Evolutionary conservation across 1,139 yeast species (phyloP).

Genomic region (Nakaseomyces kungkrabaensis): DNA sequence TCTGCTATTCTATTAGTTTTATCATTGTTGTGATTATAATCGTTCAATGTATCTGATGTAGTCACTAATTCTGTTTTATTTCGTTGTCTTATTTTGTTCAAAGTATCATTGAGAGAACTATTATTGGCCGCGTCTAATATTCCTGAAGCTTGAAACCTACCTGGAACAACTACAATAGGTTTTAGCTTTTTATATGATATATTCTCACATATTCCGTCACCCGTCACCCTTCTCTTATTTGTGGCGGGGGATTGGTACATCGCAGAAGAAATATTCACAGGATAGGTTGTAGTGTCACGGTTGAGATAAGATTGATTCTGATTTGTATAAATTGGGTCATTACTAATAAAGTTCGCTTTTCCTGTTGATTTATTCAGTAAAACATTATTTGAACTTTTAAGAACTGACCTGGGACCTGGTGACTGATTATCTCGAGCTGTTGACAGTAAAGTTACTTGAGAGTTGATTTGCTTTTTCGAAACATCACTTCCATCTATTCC

Average conservation of each 20-base stretch:
- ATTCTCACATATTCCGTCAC: neutral
- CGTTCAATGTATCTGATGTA: neutral
- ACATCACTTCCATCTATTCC: neutral
- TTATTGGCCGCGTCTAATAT: neutral
- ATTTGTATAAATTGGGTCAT: too few relatives aligned
- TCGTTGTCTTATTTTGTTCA: neutral
- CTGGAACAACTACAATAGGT: neutral
- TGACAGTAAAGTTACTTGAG: neutral
- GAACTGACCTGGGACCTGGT: neutral
- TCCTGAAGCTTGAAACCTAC: neutral
- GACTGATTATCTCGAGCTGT: neutral
- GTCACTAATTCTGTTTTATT: neutral
- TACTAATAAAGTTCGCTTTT: too few relatives aligned
- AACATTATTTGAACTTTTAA: too few relatives aligned
- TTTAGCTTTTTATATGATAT: neutral
- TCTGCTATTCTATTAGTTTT: neutral
- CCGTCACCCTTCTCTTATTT: too few relatives aligned
- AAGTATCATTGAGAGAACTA: too few relatives aligned
- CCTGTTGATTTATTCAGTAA: too few relatives aligned
- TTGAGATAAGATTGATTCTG: too few relatives aligned
- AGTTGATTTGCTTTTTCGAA: neutral
- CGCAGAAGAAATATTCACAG: too few relatives aligned
- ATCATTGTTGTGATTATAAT: too few relatives aligned
- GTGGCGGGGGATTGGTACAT: too few relatives aligned
- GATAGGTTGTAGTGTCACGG: too few relatives aligned